Percentiles rank a stretch among this genome's conserved stretches.
Conservation (phyloP, 1,284 basidiomycete species). For the Rhodotorula sp. region DNA sequence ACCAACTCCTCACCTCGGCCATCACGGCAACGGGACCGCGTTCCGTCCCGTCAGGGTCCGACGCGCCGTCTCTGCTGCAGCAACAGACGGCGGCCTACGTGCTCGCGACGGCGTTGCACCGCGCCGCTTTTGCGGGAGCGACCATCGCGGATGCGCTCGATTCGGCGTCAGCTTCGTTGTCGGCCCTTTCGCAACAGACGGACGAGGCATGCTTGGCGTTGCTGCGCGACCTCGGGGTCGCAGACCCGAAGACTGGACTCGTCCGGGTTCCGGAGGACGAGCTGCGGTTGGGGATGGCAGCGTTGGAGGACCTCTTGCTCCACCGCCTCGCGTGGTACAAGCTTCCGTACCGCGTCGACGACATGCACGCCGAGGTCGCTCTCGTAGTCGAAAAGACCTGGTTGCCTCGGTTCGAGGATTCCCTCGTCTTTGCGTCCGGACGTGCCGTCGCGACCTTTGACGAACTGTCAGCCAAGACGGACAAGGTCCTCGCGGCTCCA, state of each 20-base stretch:
- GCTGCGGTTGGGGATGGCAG: background rate
- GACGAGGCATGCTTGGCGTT: conserved; percentile 7
- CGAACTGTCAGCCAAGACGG: background rate
- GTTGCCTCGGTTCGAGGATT: conserved; percentile 18
- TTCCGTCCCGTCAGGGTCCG: background rate
- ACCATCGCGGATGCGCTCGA: conserved; percentile 19
- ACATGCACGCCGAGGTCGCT: conserved; percentile 33
- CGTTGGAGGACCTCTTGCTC: conserved; percentile 18
- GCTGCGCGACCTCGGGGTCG: conserved; percentile 16
- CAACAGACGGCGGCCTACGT: conserved; percentile 20
- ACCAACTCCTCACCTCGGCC: conserved; percentile 8
- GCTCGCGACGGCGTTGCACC: conserved; percentile 19
- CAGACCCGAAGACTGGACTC: conserved; percentile 12
- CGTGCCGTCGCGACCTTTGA: background rate
- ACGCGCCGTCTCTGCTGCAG: conserved; percentile 1
- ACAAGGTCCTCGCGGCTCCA: conserved; percentile 10
- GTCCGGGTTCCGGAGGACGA: conserved; percentile 26
- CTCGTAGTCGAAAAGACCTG: conserved; percentile 20
- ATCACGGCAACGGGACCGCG: background rate
- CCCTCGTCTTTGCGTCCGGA: conserved; percentile 18
- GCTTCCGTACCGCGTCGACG: conserved; percentile 32
- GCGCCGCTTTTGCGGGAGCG: conserved; percentile 24
- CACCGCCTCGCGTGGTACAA: conserved; percentile 34
- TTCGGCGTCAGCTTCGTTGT: conserved; percentile 13
- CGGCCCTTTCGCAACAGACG: conserved; percentile 16